Conservation (phyloP, 2,329 filamentous ascomycete species). For the Acephala macrosclerotiorum region DNA sequence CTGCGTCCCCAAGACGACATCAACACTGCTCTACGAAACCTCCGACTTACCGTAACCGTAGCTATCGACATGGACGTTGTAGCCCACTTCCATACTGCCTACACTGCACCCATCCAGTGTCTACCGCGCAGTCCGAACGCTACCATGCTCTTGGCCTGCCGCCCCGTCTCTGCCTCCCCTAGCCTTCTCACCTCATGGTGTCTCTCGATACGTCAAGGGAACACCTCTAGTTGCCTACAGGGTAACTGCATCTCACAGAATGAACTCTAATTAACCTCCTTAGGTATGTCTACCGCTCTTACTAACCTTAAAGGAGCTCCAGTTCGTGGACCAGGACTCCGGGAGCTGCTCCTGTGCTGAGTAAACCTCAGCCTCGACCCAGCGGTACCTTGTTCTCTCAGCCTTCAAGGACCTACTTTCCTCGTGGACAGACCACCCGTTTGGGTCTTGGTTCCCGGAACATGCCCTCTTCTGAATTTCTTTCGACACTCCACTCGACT, state of each 20-base stretch:
- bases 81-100: background rate
- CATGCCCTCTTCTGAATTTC: constrained; percentile 15
- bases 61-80: background rate
- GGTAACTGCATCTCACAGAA: background rate
- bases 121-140: background rate
- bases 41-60: constrained; percentile 2
- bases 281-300: background rate
- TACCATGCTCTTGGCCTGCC: background rate
- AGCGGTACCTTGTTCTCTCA: constrained; percentile 31
- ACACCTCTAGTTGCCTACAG: background rate
- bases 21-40: background rate
- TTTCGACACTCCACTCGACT: background rate
- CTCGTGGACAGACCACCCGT: constrained; percentile 37
- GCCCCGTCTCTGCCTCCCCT: background rate
- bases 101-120: background rate
- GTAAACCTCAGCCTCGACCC: background rate
- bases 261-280: background rate
- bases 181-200: constrained; percentile 3
- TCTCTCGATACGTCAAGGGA: background rate
- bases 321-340: constrained; percentile 3
- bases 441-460: constrained; percentile 33
- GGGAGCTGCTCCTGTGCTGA: constrained; percentile 10
- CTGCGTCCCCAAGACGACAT: background rate
- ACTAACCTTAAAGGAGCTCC: constrained; percentile 1
- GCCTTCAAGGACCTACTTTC: constrained; percentile 31